Evolutionary conservation across 805 yeast genomes (phyloP), one percentile per base, ranked within the genome.

Genomic region (Starmerella scarabaei): DNA sequence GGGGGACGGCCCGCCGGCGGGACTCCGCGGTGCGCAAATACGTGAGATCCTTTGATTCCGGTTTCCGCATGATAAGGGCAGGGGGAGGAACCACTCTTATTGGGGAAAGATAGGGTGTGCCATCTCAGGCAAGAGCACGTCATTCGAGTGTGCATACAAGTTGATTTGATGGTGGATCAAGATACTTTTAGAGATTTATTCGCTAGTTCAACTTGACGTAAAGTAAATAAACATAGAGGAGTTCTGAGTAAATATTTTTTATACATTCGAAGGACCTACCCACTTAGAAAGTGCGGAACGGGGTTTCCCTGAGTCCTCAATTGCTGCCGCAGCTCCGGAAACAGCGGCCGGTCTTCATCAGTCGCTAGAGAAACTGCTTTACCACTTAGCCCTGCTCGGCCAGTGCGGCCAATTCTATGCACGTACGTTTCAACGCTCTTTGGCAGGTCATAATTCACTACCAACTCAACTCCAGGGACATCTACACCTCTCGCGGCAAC

Each of bases 401-500:
- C 98, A 0, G 98, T 88, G 62, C 98, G 75, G 42, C 98, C 98
- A 37, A 88, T 79, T 55, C 97, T 70, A 60, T 88, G 98, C 16
- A 88, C 72, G 52, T 85, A 88, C 43, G 80, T 86, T 47, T 85
- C 95, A 33, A 85, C 71, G 26, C 67, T 66, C 46, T 68, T 72
- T 8, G 85, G 63, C 86, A 86, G 78, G 51, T 88, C 94, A 54
- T 70, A 86, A 57, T 88, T 91, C 17, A 91, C 59, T 8, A 88
- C 97, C 27, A 86, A 57, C 0, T 91, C 73, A 6, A 88, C 93
- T 50, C 81, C 71, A 1, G 84, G 78, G n/a, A 88, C 76, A 59
- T 91, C 97, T 33, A 88, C 73, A 56, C 98, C 98, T 63, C 98
- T 72, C 3, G 94, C 93, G 0, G 96, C 96, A 19, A 88, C 84